A percentile compares a stretch with the other conserved stretches of the same genome.
phyloP scores from a whole-genome alignment of 441 rosid species.

The Capsella rubella region DNA sequence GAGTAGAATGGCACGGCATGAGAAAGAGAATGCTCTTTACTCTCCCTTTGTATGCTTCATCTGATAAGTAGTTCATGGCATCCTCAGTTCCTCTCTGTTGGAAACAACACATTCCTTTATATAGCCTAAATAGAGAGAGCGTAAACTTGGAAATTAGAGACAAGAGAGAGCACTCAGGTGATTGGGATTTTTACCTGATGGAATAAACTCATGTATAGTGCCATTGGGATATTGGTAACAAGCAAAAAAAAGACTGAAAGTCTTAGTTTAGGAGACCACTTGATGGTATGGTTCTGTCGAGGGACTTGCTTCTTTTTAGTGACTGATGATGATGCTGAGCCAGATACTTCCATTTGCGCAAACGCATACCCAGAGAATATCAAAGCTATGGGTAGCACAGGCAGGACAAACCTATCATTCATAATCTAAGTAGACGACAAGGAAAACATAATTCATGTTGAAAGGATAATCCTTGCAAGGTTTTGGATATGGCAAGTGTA shows the following conservation, averaged over 20 bases:
- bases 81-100: constrained; percentile 92
- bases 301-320: constrained; percentile 48
- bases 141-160: constrained; percentile 6
- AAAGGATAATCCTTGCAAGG: neutral
- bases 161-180: neutral
- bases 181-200: constrained; percentile 71
- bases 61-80: constrained; percentile 84
- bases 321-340: constrained; percentile 11
- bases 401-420: constrained; percentile 84
- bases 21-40: constrained; percentile 74
- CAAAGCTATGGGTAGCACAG: constrained; percentile 89
- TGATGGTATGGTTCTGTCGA: constrained; percentile 37
- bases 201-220: constrained; percentile 76
- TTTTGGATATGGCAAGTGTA: neutral
- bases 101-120: constrained; percentile 32
- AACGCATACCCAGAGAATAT: constrained; percentile 84
- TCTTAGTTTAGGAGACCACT: constrained; percentile 53
- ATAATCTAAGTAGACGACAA: constrained; percentile 50
- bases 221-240: constrained; percentile 84
- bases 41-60: constrained; percentile 68
- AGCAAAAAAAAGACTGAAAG: constrained; percentile 74
- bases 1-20: constrained; percentile 96
- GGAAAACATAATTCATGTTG: constrained; percentile 35
- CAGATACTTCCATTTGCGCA: constrained; percentile 54
- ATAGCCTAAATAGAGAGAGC: constrained; percentile 35